Evolutionary conservation across 495 filamentous ascomycete species (phyloP), one percentile per base, ranked within the genome.

Genomic region (Chaetomium cochliodes): DNA sequence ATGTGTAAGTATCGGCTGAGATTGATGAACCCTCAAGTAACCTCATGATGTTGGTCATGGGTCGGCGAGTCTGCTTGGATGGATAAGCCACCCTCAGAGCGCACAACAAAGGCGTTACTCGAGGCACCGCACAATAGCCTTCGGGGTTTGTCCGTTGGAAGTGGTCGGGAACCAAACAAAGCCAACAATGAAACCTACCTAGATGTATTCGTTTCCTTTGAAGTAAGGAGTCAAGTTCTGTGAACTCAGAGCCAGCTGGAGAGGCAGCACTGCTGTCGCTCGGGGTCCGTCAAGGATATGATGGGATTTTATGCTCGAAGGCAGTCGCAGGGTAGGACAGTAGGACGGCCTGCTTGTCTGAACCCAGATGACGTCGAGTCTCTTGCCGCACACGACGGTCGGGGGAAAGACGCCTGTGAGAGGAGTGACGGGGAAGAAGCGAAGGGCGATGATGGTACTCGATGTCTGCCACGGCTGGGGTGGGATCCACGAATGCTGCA

Each of bases 241-340:
- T 65, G 53, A 65, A 62, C 63, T 75, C 78, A 76, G 77, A 69
- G 67, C 76, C 75, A 74, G 71, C 73, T 76, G 69, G 73, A 46
- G 49, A 41, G 67, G 67, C 70, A 77, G 73, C 73, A 65, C 73
- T 69, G 74, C 73, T 76, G 72, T 69, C 66, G 61, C 61, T 52
- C 64, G 54, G 66, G 67, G 71, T 73, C 75, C 73, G 67, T 75
- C 74, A 73, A 77, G 75, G 73, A 76, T 68, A 53, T 42, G 66
- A 53, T 47, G 70, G 62, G 58, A 74, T 73, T 63, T 67, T 71
- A 57, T 62, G 53, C 58, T 56, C 60, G 30, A 68, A 50, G 6
- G 65, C 52, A 33, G 51, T 13, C 58, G 71, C 58, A 67, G 66
- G 65, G 74, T 76, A 59, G 58, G 68, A 78, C 73, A 77, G 60